A percentile compares a stretch with the other conserved stretches of the same genome.
These are phyloP conservation scores for Meyerozyma smithsonii DNA, from an alignment of 1,139 yeast species.

Conservation along the genomic window DNA sequence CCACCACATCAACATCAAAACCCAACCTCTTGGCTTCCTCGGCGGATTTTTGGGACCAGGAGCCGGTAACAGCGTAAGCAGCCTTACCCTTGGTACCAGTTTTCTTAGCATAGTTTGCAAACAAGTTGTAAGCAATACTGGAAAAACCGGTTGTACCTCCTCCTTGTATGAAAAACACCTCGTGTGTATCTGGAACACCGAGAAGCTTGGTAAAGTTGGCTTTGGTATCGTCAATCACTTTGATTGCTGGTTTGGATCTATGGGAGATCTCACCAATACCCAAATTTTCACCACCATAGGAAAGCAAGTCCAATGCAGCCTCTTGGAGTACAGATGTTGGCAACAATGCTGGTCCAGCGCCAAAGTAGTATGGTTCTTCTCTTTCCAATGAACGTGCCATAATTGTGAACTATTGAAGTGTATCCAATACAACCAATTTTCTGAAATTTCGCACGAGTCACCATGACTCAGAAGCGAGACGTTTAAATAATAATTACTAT, in stretches of 20 bases:
- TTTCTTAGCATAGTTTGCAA: constrained; percentile 67
- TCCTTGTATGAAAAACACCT: constrained; percentile 91
- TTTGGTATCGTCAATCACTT: constrained; percentile 75
- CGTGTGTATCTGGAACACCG: constrained; percentile 84
- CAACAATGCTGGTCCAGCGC: constrained; percentile 95
- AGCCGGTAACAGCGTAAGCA: constrained; percentile 86
- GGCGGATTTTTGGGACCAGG: constrained; percentile 85
- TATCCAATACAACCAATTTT: background rate
- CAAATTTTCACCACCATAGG: constrained; percentile 62
- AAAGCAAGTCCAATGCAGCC: constrained; percentile 79
- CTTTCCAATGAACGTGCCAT: constrained; percentile 38
- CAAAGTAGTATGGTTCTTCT: constrained; percentile 80
- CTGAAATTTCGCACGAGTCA: constrained; percentile 1
- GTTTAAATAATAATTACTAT: too few species aligned
- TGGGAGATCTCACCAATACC: constrained; percentile 97
- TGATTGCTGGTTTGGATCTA: constrained; percentile 78
- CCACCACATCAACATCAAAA: constrained; percentile 64
- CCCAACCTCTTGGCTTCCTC: constrained; percentile 89
- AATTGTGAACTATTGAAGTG: too few species aligned
- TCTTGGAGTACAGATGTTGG: constrained; percentile 81
- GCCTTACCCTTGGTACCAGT: constrained; percentile 73
- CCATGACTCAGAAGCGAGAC: constrained; percentile 1
- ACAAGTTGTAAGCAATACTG: constrained; percentile 74
- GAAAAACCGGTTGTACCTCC: constrained; percentile 98
- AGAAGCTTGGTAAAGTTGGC: constrained; percentile 57